These are phyloP conservation scores for Tuber calosporum DNA, from an alignment of 495 filamentous ascomycete genomes.

Conservation along the genomic window DNA sequence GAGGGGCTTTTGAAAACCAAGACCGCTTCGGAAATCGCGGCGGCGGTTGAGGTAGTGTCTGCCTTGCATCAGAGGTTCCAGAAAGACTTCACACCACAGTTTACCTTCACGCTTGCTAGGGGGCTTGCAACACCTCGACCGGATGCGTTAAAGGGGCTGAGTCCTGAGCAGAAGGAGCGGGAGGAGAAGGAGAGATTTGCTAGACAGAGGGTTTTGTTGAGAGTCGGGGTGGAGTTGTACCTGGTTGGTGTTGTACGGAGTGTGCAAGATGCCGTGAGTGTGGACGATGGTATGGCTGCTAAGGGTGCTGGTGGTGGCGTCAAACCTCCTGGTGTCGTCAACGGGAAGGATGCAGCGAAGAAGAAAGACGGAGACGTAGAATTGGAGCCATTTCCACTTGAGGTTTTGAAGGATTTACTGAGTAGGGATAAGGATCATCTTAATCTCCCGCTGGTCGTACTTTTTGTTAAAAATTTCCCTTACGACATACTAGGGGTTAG, in stretches of 20 bases:
- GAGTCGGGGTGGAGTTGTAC: constrained; percentile 94
- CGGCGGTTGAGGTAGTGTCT: constrained; percentile 85
- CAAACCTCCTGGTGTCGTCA: constrained; percentile 44
- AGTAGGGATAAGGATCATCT: constrained; percentile 87
- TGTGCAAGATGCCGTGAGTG: constrained; percentile 77
- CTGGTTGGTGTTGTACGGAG: constrained; percentile 80
- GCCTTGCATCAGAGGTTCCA: constrained; percentile 95
- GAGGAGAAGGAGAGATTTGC: constrained; percentile 91
- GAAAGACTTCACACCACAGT: constrained; percentile 76
- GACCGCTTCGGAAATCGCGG: constrained; percentile 77
- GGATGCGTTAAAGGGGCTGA: constrained; percentile 67
- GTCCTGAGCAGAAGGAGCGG: constrained; percentile 75
- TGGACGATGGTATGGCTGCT: constrained; percentile 63
- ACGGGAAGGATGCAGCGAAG: constrained; percentile 49
- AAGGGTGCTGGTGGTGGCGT: constrained; percentile 52
- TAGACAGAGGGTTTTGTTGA: constrained; percentile 76
- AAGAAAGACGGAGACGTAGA: constrained; percentile 40
- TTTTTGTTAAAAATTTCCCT: constrained; percentile 91
- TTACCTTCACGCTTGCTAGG: constrained; percentile 88
- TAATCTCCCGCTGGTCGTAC: constrained; percentile 81
- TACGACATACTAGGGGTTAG: constrained; percentile 91
- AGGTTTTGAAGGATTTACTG: constrained; percentile 91
- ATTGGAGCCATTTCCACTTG: constrained; percentile 80
- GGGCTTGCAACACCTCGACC: constrained; percentile 90
- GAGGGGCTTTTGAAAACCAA: constrained; percentile 91